Base-by-base conservation (phyloP, 495 filamentous ascomycete genomes). In the Penicilliopsis zonata region DNA sequence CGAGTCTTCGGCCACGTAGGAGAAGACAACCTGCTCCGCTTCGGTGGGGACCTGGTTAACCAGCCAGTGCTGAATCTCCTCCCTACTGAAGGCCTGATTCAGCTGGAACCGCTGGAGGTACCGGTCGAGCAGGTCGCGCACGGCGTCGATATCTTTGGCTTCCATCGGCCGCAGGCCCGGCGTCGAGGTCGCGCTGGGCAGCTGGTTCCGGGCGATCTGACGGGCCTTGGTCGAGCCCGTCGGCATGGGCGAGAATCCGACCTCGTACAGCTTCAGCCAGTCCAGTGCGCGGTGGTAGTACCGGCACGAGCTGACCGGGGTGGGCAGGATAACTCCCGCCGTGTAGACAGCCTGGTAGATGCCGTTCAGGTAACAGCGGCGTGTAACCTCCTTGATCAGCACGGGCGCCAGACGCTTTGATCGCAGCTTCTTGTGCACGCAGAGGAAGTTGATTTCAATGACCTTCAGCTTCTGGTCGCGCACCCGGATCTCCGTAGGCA, bases 291-390 rank as follows among this genome's bases (percentile, higher is more conserved):
- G 82, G 52, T 98, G 90, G 49, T 78, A 96, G 64, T 96, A 98
- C 28, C 88, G 72, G 55, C 85, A 93, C 9, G 87, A 94, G 56
- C 78, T 81, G 24, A 96, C 70, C 2, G 90, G 92, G 18, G 76
- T 88, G 5, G 90, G 92, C 2, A 98, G 67, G 18, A 96, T 74
- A 13, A 88, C 72, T 22, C 90, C 90, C 16, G 74, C 90, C 1
- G 92, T 98, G 57, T 94, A 94, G 46, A 96, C 83, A 21, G 88
- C 92, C 53, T 95, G 88, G 65, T 75, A 96, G 38, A 93, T 79
- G 3, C 76, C 79, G 24, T 74, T 65, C 15, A 80, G 47, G 52
- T 96, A 88, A 61, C 83, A 87, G 30, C 83, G 72, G 13, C 90
- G 78, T 7, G 90, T 95, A 49, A 98, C 86, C 51, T 96, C 90